Evolutionary conservation across 345 rosid genomes (phyloP).

Genomic region (Psidium guajava): DNA sequence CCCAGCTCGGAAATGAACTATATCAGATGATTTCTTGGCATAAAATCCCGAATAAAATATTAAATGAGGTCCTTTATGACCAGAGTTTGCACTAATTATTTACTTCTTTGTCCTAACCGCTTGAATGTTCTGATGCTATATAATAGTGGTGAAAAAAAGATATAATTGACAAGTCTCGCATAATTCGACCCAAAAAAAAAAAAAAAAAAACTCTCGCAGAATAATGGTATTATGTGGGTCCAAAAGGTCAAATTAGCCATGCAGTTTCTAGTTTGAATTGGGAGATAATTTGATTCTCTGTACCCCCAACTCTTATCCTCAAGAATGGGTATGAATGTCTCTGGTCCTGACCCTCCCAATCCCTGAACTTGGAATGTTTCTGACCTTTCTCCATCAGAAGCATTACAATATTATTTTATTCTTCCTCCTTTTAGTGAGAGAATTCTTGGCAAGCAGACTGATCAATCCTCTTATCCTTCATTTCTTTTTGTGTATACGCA

Average conservation of each 20-base stretch:
- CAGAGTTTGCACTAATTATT: background rate
- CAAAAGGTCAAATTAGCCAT: background rate
- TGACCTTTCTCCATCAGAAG: background rate
- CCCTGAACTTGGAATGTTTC: background rate
- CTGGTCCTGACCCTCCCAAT: background rate
- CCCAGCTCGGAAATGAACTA: background rate
- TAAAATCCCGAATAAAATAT: background rate
- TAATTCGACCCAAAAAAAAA: too few species aligned
- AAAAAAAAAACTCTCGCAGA: background rate
- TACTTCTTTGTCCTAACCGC: background rate
- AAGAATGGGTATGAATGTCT: background rate
- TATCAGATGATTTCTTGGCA: background rate
- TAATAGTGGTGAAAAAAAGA: background rate
- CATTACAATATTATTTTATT: background rate
- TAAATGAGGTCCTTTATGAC: background rate
- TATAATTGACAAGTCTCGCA: background rate
- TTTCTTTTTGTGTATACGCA: background rate
- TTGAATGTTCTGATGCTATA: background rate
- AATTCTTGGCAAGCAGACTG: background rate
- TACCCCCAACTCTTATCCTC: background rate
- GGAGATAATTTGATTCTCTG: background rate
- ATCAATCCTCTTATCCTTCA: background rate
- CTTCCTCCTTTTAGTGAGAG: background rate
- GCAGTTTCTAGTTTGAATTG: background rate
- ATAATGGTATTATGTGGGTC: background rate